These are phyloP conservation scores for Suhomyces kunorum DNA, from an alignment of 1,139 yeast species.

Conservation along the genomic window DNA sequence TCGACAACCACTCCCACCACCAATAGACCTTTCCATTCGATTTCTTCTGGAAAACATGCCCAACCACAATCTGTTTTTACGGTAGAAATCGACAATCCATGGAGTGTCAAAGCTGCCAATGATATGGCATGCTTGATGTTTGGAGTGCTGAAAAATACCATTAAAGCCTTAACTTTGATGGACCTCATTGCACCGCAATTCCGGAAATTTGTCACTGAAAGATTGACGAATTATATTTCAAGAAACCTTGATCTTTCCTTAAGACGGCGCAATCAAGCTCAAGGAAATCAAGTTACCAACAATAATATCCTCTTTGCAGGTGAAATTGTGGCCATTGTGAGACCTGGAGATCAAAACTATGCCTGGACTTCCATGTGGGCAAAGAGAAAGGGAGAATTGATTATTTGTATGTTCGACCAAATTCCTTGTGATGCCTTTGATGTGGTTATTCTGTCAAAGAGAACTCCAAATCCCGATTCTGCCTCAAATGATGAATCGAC, in stretches of 20 bases:
- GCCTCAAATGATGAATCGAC: slow-evolving; percentile 4
- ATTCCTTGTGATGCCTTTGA: slow-evolving; percentile 81
- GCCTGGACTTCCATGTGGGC: slow-evolving; percentile 92
- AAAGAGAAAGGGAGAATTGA: slow-evolving; percentile 64
- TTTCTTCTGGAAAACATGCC: slow-evolving; percentile 64
- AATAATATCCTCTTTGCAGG: slow-evolving; percentile 48
- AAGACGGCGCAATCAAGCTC: slow-evolving; percentile 12
- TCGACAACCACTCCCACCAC: slow-evolving; percentile 18
- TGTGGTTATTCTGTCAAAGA: slow-evolving; percentile 47
- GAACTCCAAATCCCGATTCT: slow-evolving; percentile 9
- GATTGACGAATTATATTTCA: slow-evolving; percentile 41
- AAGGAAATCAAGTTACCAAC: slow-evolving; percentile 26
- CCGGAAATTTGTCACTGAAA: slow-evolving; percentile 61
- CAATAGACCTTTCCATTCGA: slow-evolving; percentile 57
- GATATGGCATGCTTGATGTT: slow-evolving; percentile 87
- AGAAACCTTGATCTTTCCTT: slow-evolving; percentile 19
- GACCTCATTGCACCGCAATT: slow-evolving; percentile 79
- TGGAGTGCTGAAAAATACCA: slow-evolving; percentile 70
- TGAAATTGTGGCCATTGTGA: slow-evolving; percentile 57
- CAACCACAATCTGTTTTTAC: slow-evolving; percentile 85
- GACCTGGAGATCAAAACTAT: slow-evolving; percentile 51
- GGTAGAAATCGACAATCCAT: slow-evolving; percentile 72
- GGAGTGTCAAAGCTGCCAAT: slow-evolving; percentile 80
- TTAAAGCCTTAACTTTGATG: slow-evolving; percentile 64
- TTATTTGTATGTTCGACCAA: slow-evolving; percentile 86